Evolutionary conservation across 495 filamentous ascomycete species (phyloP).

Genomic region (Aspergillus mulundensis): DNA sequence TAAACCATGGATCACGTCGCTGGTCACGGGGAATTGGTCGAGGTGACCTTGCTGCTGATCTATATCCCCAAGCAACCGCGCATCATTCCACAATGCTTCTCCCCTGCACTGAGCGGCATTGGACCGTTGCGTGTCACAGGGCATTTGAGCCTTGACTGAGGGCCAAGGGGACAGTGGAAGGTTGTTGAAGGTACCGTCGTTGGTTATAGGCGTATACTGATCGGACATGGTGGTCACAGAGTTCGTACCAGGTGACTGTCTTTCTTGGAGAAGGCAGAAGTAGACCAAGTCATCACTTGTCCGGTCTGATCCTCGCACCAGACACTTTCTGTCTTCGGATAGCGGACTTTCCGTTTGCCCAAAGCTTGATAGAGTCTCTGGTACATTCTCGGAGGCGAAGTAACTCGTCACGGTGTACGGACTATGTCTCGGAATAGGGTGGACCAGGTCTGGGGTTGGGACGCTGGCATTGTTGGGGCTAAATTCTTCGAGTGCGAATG

Average conservation of each 20-base stretch:
- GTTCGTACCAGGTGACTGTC: background rate
- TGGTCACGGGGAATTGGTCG: constrained; percentile 1
- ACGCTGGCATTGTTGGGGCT: background rate
- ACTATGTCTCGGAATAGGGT: constrained; percentile 12
- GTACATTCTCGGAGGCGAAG: constrained; percentile 6
- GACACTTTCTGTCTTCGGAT: background rate
- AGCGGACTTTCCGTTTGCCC: background rate
- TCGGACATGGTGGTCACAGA: constrained; percentile 3
- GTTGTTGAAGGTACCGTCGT: background rate
- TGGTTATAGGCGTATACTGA: background rate
- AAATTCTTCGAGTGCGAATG: background rate
- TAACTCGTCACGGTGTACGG: constrained; percentile 9
- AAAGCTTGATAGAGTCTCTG: background rate
- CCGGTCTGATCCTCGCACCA: constrained; percentile 7
- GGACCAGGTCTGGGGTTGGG: constrained; percentile 2
- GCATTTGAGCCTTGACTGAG: background rate
- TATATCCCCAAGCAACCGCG: background rate
- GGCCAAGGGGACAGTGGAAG: constrained; percentile 9
- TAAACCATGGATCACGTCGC: constrained; percentile 1
- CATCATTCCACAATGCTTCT: background rate
- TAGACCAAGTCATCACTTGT: constrained; percentile 1
- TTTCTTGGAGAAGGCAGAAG: background rate
- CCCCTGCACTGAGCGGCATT: background rate
- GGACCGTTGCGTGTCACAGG: background rate
- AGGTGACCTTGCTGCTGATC: background rate